Evolutionary conservation across 345 rosid species (phyloP).

Genomic region (Camelina laxa): DNA sequence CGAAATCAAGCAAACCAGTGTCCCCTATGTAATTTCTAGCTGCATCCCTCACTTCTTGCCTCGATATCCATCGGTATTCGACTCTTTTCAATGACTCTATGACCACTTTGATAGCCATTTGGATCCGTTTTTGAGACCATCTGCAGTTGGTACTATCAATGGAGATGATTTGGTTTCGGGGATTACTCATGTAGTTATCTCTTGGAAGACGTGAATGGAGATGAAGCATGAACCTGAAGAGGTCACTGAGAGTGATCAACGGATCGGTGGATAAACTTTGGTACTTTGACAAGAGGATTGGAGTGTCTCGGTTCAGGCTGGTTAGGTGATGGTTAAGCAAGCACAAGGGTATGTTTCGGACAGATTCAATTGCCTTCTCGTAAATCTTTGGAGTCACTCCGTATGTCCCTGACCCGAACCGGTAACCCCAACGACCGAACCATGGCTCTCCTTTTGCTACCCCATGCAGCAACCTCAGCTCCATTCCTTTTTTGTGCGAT

Average conservation of each 20-base stretch:
- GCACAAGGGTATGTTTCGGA: slow-evolving; percentile 65
- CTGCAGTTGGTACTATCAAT: slow-evolving; percentile 62
- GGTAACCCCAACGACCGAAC: slow-evolving; percentile 91
- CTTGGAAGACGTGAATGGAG: slow-evolving; percentile 62
- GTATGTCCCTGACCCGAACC: slow-evolving; percentile 71
- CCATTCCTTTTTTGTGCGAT: slow-evolving; percentile 80
- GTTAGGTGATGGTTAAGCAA: slow-evolving; percentile 56
- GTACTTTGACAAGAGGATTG: slow-evolving; percentile 69
- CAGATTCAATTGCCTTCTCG: slow-evolving; percentile 74
- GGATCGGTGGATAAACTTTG: slow-evolving; percentile 67
- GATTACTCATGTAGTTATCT: slow-evolving; percentile 46
- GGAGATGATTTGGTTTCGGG: slow-evolving; percentile 48
- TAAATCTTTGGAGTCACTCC: slow-evolving; percentile 72
- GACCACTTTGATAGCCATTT: slow-evolving; percentile 83
- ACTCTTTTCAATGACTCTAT: slow-evolving; percentile 75
- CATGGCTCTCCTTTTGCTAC: slow-evolving; percentile 76
- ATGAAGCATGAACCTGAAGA: slow-evolving; percentile 74
- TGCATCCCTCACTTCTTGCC: slow-evolving; percentile 93
- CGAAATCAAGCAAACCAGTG: slow-evolving; percentile 88
- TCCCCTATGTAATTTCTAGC: slow-evolving; percentile 90
- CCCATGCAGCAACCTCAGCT: slow-evolving; percentile 72
- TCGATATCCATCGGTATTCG: slow-evolving; percentile 72
- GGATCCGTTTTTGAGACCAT: slow-evolving; percentile 89
- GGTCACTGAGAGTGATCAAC: slow-evolving; percentile 66
- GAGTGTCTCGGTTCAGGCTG: slow-evolving; percentile 51